Evolutionary conservation across 495 filamentous ascomycete species (phyloP).

Genomic region (Aspergillus bertholletiae): DNA sequence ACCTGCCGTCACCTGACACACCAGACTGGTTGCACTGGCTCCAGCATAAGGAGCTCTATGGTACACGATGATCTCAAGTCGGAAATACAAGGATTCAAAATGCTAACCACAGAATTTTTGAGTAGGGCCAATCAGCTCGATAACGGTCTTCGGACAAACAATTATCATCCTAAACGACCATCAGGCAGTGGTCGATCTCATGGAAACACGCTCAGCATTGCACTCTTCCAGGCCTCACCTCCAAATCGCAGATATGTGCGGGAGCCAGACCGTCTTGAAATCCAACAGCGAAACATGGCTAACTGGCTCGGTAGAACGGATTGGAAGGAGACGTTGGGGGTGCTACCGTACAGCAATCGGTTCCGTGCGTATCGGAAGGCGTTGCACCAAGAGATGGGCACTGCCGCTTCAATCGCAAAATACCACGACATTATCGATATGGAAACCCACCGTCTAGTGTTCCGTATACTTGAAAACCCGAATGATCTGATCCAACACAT

Average conservation of each 20-base stretch:
- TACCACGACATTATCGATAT: slow-evolving; percentile 34
- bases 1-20: not conserved
- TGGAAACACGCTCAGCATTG: slow-evolving; percentile 33
- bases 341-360: slow-evolving; percentile 30
- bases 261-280: slow-evolving; percentile 25
- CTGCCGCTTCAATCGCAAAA: slow-evolving; percentile 24
- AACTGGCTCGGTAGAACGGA: slow-evolving; percentile 14
- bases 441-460: slow-evolving; percentile 39
- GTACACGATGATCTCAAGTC: not conserved
- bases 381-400: slow-evolving; percentile 23
- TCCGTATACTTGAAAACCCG: slow-evolving; percentile 36
- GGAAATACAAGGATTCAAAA: not conserved
- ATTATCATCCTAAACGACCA: slow-evolving; percentile 39
- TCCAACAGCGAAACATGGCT: slow-evolving; percentile 2
- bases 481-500: slow-evolving; percentile 31
- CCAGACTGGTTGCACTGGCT: not conserved
- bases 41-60: not conserved
- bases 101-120: not conserved
- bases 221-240: slow-evolving; percentile 27
- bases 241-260: not conserved
- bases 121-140: slow-evolving; percentile 35
- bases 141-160: slow-evolving; percentile 37
- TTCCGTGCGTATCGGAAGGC: slow-evolving; percentile 37
- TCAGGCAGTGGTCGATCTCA: slow-evolving; percentile 28
- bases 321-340: slow-evolving; percentile 30